Evolutionary conservation across 495 filamentous ascomycete species (phyloP).

Genomic region (Aspergillus nanangensis): DNA sequence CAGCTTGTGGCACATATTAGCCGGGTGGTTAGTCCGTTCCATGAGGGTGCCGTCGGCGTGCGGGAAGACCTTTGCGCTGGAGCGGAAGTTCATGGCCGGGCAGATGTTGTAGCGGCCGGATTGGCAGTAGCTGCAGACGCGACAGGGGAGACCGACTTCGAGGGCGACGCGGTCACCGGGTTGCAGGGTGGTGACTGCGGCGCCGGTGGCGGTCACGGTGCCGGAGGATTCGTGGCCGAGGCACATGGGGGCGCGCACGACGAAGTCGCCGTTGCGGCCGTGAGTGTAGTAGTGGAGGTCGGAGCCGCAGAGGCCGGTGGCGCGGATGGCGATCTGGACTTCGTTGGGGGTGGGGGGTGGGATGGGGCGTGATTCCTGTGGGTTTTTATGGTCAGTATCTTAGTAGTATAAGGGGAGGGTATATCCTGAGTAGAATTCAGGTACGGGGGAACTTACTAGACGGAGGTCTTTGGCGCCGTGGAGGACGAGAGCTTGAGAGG

Average conservation of each 20-base stretch:
- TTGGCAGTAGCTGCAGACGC: slow-evolving; percentile 59
- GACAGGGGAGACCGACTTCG: slow-evolving; percentile 81
- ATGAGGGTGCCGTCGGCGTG: slow-evolving; percentile 83
- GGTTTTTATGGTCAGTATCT: slow-evolving; percentile 3
- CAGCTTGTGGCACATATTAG: slow-evolving; percentile 48
- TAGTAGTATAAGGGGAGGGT: neutral
- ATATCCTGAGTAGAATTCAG: too few species aligned
- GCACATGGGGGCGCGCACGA: slow-evolving; percentile 65
- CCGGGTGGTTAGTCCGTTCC: slow-evolving; percentile 72
- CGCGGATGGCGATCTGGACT: slow-evolving; percentile 68
- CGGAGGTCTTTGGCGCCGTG: slow-evolving; percentile 65
- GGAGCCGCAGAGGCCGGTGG: slow-evolving; percentile 78
- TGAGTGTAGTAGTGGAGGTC: slow-evolving; percentile 85
- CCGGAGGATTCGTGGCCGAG: slow-evolving; percentile 80
- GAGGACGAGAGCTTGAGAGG: slow-evolving; percentile 58
- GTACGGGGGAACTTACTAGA: slow-evolving; percentile 44
- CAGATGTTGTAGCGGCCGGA: slow-evolving; percentile 83
- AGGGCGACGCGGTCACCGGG: slow-evolving; percentile 74
- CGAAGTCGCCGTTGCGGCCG: slow-evolving; percentile 79
- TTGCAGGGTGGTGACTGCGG: slow-evolving; percentile 31
- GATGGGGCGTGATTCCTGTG: slow-evolving; percentile 39
- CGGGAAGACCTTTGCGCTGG: slow-evolving; percentile 71
- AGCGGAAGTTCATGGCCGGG: slow-evolving; percentile 69
- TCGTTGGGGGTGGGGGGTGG: slow-evolving; percentile 46
- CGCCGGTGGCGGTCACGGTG: slow-evolving; percentile 59